Base-by-base conservation (phyloP, 306 rosid species). In the Malus asiatica region DNA sequence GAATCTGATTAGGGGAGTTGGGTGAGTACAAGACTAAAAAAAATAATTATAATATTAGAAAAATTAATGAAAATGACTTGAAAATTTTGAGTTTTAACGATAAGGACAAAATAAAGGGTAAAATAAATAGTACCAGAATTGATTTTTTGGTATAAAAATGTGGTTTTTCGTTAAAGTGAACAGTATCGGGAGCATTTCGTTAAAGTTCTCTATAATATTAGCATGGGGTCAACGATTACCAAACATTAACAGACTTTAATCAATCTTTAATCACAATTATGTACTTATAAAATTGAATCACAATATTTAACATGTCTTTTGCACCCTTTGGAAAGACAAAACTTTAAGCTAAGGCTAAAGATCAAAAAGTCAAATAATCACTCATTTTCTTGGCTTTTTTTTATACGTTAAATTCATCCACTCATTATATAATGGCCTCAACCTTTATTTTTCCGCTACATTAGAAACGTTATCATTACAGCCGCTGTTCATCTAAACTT, bases 211-310 rank as follows among this genome's bases (percentile, higher is more conserved):
- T 27, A 27, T 27, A 27, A 27, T 27, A 29, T 45, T 74, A 20
- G 70, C 15, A 18, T 11, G 10, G 6, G 52, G 77, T 74, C 70
- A 74, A 62, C n/a, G 32, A 62, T 45, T 74, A 62, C 77, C 70
- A 13, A 62, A 19, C 46, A 29, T 20, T 18, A 42, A 7, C 48
- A 38, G 40, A 59, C 68, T 59, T 18, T 0, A 14, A 59, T 4
- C 4, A 73, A 44, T 27, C 30, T 61, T 38, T 73, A 25, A 42
- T 60, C 58, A 18, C 55, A 15, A 59, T 73, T 55, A 32, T 20
- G 18, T 70, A 33, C 11, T 6, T 51, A 51, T 51, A 15, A 51
- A 48, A 51, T 15, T 51, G 18, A 51, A 16, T 51, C 55, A 51
- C 8, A 51, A 51, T 51, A 51, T 45, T 74, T 13, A 74, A 19